These are phyloP conservation scores for Aspergillus quadrilineatus DNA, from an alignment of 2,329 filamentous ascomycete species.

Conservation along the genomic window DNA sequence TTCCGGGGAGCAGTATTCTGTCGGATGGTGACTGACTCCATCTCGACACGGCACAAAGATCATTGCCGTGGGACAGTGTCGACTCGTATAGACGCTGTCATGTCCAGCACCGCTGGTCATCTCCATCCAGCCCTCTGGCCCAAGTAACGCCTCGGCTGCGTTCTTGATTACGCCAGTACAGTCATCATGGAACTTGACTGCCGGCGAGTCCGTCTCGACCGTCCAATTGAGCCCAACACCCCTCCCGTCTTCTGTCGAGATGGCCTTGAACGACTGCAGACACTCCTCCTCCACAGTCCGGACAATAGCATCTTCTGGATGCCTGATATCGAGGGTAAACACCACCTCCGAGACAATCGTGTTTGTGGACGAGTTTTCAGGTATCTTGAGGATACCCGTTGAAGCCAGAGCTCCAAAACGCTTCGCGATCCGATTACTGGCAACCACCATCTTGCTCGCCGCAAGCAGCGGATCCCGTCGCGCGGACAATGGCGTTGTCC, in stretches of 20 bases:
- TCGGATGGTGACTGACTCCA: conserved; percentile 59
- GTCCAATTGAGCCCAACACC: conserved; percentile 53
- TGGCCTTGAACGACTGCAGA: conserved; percentile 53
- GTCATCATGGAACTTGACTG: conserved; percentile 60
- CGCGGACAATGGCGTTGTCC: conserved; percentile 64
- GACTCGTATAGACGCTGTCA: conserved; percentile 58
- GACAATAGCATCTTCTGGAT: conserved; percentile 55
- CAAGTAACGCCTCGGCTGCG: conserved; percentile 56
- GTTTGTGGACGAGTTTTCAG: conserved; percentile 62
- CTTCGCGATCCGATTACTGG: conserved; percentile 61
- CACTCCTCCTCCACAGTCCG: conserved; percentile 56
- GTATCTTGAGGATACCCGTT: conserved; percentile 63
- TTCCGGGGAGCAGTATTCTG: conserved; percentile 56
- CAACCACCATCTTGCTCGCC: conserved; percentile 63
- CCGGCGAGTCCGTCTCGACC: conserved; percentile 57
- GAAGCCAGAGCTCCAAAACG: conserved; percentile 59
- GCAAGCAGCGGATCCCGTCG: conserved; percentile 65
- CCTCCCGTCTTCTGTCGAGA: conserved; percentile 56
- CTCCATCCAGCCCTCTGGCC: conserved; percentile 44
- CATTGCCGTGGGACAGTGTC: conserved; percentile 59
- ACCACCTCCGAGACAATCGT: conserved; percentile 64
- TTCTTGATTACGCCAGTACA: conserved; percentile 62
- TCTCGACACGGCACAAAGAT: conserved; percentile 62
- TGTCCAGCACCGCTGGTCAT: conserved; percentile 62
- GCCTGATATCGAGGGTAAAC: conserved; percentile 66